Percentiles rank a stretch among this genome's conserved stretches.
Conservation (phyloP, 176 grass and related monocot genomes). For the Carex kokanica region DNA sequence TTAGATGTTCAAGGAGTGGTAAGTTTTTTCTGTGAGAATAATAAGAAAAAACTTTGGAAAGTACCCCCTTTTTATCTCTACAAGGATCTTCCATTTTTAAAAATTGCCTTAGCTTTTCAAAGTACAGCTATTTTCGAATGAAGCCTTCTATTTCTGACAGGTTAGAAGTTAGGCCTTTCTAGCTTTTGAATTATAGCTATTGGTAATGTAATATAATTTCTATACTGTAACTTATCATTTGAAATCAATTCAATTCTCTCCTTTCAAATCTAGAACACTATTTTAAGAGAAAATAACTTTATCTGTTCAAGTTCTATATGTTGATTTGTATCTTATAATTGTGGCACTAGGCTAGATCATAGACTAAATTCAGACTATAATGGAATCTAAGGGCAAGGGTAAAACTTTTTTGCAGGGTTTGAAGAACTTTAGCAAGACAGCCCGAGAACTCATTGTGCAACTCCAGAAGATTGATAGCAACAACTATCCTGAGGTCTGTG, state of each 20-base stretch:
- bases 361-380: neutral
- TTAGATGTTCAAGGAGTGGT: slow-evolving; percentile 96
- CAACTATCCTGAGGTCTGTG: slow-evolving; percentile 90
- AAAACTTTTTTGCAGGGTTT: slow-evolving; percentile 49
- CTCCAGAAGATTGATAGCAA: slow-evolving; percentile 93
- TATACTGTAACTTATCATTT: neutral
- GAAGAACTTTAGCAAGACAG: slow-evolving; percentile 98
- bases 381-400: neutral
- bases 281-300: neutral
- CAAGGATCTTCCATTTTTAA: neutral
- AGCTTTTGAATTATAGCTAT: neutral
- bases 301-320: neutral
- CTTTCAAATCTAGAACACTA: neutral
- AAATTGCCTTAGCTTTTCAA: neutral
- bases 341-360: neutral
- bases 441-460: slow-evolving; percentile 72
- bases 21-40: slow-evolving; percentile 18
- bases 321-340: slow-evolving; percentile 1
- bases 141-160: neutral
- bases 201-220: neutral
- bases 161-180: neutral
- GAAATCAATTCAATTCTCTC: neutral
- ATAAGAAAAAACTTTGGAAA: neutral
- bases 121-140: neutral
- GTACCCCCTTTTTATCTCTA: neutral